Percentiles rank a stretch among this genome's conserved stretches.
Conservation (phyloP, 164 flowering plant species). For the Echeveria elegans region DNA sequence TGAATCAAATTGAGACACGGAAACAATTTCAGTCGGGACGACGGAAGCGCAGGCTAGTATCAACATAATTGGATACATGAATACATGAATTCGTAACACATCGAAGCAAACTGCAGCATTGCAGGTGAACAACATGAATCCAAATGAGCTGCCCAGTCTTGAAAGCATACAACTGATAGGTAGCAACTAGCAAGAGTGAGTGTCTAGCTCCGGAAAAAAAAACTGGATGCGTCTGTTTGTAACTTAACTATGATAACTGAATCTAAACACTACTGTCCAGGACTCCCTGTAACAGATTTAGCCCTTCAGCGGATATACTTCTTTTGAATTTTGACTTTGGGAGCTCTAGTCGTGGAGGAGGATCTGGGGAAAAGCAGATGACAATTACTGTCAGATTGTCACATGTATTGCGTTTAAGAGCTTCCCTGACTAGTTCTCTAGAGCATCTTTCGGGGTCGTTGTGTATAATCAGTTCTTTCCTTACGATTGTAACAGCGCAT, state of each 20-base stretch:
- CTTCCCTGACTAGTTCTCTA: constrained; percentile 29
- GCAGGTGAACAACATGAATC: too few species aligned
- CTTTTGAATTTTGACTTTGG: constrained; percentile 28
- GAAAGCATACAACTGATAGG: not conserved
- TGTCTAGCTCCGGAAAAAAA: not conserved
- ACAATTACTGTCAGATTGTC: constrained; percentile 35
- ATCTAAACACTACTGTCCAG: constrained; percentile 13
- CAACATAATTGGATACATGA: too few species aligned
- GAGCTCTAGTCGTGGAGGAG: constrained; percentile 34
- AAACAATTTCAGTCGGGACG: too few species aligned
- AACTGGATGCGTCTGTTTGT: constrained; percentile 1
- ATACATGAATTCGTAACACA: too few species aligned
- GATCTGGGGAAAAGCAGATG: constrained; percentile 32
- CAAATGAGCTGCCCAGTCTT: too few species aligned
- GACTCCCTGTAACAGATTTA: constrained; percentile 36
- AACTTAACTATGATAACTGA: constrained; percentile 1
- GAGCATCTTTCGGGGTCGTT: constrained; percentile 34
- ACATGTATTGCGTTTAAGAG: constrained; percentile 33
- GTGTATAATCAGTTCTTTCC: constrained; percentile 30
- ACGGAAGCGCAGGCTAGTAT: too few species aligned
- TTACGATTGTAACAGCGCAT: constrained; percentile 32
- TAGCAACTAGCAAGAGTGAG: not conserved
- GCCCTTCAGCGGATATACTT: constrained; percentile 52
- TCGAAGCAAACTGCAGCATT: too few species aligned
- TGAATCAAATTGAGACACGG: too few species aligned